These are phyloP conservation scores for Juglanconis oblonga DNA, from an alignment of 2,329 filamentous ascomycete genomes.

Conservation along the genomic window DNA sequence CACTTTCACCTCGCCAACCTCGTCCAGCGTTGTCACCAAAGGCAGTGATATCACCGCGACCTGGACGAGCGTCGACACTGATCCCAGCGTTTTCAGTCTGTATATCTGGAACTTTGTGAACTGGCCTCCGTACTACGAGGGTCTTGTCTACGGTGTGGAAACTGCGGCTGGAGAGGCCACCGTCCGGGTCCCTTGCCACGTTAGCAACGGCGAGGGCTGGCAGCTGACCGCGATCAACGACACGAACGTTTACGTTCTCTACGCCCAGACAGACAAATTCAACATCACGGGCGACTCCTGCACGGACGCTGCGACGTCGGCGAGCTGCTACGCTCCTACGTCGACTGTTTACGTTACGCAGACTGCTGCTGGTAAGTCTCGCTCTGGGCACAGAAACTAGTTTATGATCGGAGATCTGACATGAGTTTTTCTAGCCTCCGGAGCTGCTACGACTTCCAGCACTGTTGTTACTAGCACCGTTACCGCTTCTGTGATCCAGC, in stretches of 20 bases:
- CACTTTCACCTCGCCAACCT: slow-evolving; percentile 4
- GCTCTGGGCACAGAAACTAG: too few species aligned
- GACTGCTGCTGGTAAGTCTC: not conserved
- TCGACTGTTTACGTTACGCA: slow-evolving; percentile 9
- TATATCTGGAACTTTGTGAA: slow-evolving; percentile 17
- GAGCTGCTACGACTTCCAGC: not conserved
- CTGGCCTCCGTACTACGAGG: slow-evolving; percentile 14
- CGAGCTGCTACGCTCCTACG: slow-evolving; percentile 1
- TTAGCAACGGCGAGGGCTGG: slow-evolving; percentile 6
- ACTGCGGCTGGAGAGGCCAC: not conserved
- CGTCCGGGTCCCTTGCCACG: slow-evolving; percentile 9
- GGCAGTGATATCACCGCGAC: slow-evolving; percentile 3
- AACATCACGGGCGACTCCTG: slow-evolving; percentile 11
- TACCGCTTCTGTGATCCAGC: slow-evolving; percentile 5
- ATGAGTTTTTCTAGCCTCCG: not conserved
- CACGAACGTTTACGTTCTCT: slow-evolving; percentile 18
- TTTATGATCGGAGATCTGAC: not conserved
- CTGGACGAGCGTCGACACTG: slow-evolving; percentile 7
- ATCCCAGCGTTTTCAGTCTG: slow-evolving; percentile 13
- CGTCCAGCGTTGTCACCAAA: not conserved
- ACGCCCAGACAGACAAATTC: slow-evolving; percentile 14
- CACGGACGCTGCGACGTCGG: slow-evolving; percentile 2
- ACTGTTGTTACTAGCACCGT: not conserved
- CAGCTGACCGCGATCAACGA: slow-evolving; percentile 16
- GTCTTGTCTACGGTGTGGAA: slow-evolving; percentile 9